phyloP scores from a whole-genome alignment of 257 asterid genomes.

The Capsicum rhomboideum region DNA sequence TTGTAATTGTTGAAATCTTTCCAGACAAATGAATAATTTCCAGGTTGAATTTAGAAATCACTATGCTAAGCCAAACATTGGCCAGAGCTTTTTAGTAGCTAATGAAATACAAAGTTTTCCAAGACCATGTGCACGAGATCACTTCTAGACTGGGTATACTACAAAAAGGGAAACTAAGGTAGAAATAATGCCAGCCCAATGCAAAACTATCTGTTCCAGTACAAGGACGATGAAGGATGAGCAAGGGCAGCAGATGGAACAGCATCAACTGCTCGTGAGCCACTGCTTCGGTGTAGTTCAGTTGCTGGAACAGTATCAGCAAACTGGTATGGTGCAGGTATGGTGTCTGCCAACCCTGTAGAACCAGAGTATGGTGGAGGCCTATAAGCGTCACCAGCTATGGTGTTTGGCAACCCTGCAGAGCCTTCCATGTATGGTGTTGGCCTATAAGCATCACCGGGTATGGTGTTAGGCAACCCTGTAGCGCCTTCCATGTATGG shows the following conservation, averaged over 20 bases:
- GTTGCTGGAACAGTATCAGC: not conserved
- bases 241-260: slow-evolving; percentile 1
- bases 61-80: not conserved
- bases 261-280: not conserved
- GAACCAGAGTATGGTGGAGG: not conserved
- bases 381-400: not conserved
- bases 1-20: not conserved
- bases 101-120: not conserved
- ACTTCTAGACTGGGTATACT: not conserved
- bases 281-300: not conserved
- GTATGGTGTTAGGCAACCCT: not conserved
- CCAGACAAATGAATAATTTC: not conserved
- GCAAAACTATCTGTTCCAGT: slow-evolving; percentile 3
- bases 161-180: not conserved
- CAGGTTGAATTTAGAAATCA: not conserved
- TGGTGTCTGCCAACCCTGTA: not conserved
- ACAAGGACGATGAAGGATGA: not conserved
- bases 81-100: not conserved
- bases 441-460: not conserved
- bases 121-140: not conserved
- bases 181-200: slow-evolving; percentile 2
- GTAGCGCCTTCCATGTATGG: not conserved
- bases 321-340: slow-evolving; percentile 1
- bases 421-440: not conserved
- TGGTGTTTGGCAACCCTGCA: not conserved